These are phyloP conservation scores for Umbelopsis sp. DNA, from an alignment of 192 early-diverging fungal species.

Conservation along the genomic window DNA sequence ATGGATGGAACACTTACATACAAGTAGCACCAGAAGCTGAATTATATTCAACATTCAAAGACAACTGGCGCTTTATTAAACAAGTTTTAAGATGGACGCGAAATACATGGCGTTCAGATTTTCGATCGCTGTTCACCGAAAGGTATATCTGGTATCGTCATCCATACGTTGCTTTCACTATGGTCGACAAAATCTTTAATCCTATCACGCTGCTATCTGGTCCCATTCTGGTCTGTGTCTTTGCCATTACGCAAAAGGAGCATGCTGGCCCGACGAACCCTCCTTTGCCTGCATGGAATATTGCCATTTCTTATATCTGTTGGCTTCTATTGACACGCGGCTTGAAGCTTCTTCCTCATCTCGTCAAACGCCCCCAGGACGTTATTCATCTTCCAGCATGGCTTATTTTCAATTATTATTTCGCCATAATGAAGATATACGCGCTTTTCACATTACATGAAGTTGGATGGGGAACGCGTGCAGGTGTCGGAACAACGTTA, in stretches of 20 bases:
- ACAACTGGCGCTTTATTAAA: slow-evolving; percentile 66
- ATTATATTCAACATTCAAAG: slow-evolving; percentile 61
- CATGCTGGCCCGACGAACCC: slow-evolving; percentile 21
- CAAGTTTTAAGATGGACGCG: slow-evolving; percentile 65
- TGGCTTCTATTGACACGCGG: slow-evolving; percentile 59
- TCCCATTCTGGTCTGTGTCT: slow-evolving; percentile 52
- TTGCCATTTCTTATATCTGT: slow-evolving; percentile 50
- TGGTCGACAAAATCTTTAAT: slow-evolving; percentile 66
- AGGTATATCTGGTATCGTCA: slow-evolving; percentile 56
- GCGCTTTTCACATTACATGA: slow-evolving; percentile 62
- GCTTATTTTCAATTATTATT: slow-evolving; percentile 63
- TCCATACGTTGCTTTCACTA: slow-evolving; percentile 63
- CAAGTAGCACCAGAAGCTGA: slow-evolving; percentile 62
- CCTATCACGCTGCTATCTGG: slow-evolving; percentile 60
- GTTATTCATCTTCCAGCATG: slow-evolving; percentile 53
- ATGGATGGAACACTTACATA: slow-evolving; percentile 60
- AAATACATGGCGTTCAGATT: slow-evolving; percentile 65
- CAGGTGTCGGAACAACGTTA: slow-evolving; percentile 33
- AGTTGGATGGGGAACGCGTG: slow-evolving; percentile 61
- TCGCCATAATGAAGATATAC: slow-evolving; percentile 60
- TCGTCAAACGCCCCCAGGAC: slow-evolving; percentile 54
- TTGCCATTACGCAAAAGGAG: slow-evolving; percentile 25
- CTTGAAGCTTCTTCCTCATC: slow-evolving; percentile 62
- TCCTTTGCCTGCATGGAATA: slow-evolving; percentile 52
- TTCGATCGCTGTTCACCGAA: slow-evolving; percentile 55